Evolutionary conservation across 1,284 basidiomycete species (phyloP), one percentile per base, ranked within the genome.

Genomic region (Marasmius oreades): DNA sequence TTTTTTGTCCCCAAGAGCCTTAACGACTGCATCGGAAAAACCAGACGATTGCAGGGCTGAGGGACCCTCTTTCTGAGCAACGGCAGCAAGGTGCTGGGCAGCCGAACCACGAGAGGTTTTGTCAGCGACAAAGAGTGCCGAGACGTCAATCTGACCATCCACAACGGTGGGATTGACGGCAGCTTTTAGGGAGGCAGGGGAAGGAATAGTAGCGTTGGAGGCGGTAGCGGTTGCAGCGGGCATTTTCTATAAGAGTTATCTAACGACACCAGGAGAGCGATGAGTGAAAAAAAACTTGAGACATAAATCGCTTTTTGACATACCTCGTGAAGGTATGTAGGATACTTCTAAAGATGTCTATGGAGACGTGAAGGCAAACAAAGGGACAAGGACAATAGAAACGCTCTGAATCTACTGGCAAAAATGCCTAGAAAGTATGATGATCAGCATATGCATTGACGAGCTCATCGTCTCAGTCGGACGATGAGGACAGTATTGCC

Each of bases 1-100:
- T 77, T 93, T 93, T 86, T 95, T 96, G 85, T 96, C 93, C 72
- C 79, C 80, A 62, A 95, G 88, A 57, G 90, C 89, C 82, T 92
- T 94, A 73, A 93, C 70, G 65, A 88, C 78, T 65, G 93, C 93
- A 62, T 90, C 88, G 57, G 79, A 77, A 75, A 97, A 91, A 65
- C 85, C 90, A 61, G 88, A 78, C 65, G 86, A 79, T 66, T 82
- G 80, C 69, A 98, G 84, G 67, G 88, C 89, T 62, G 86, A 75
- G 62, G 93, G 90, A 69, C 95, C 95, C 64, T 95, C 86, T 76
- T 91, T 91, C 86, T 92, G 85, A 65, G 83, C 84, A 68, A 83
- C 75, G 57, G 85, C 80, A 65, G 84, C 88, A 65, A 98, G 82
- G 55, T 85, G 78, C 64, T 82, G 75, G 62, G 83, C 86, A 44